Conservation (phyloP, 1,284 basidiomycete species). For the Sphaerobolus stellatus region DNA sequence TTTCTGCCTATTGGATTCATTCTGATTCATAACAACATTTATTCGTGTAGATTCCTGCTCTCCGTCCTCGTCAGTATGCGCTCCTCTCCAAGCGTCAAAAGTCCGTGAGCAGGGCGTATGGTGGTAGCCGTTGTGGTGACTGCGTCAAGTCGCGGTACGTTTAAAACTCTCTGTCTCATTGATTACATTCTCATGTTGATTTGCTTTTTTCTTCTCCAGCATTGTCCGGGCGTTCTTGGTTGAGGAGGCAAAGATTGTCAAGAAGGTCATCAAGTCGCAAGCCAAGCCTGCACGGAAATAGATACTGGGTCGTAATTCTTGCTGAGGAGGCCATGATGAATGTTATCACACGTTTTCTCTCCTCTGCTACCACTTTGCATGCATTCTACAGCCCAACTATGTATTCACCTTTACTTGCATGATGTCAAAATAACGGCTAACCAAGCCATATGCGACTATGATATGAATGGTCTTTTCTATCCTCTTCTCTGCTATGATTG, state of each 20-base stretch:
- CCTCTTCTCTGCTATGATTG: too few relatives aligned
- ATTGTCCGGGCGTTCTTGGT: conserved; percentile 13
- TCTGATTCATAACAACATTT: not conserved
- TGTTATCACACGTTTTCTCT: too few relatives aligned
- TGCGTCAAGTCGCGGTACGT: conserved; percentile 90
- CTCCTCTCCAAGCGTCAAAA: conserved; percentile 94
- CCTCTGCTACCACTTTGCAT: too few relatives aligned
- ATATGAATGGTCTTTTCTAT: too few relatives aligned
- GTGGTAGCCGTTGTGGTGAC: conserved; percentile 90
- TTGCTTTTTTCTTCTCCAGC: conserved; percentile 8
- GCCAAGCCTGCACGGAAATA: conserved; percentile 40
- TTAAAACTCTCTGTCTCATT: not conserved
- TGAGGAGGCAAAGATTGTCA: conserved; percentile 67
- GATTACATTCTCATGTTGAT: not conserved
- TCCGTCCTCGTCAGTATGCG: conserved; percentile 91
- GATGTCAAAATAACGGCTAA: too few relatives aligned
- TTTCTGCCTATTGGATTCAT: not conserved
- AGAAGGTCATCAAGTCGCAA: conserved; percentile 97
- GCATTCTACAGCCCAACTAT: too few relatives aligned
- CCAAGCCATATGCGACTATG: too few relatives aligned
- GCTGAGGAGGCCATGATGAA: too few relatives aligned
- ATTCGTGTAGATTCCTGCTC: conserved; percentile 73
- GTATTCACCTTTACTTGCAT: too few relatives aligned
- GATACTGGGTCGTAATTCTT: too few relatives aligned
- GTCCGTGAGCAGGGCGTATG: conserved; percentile 91